These are phyloP conservation scores for Thraustochytrium sp. DNA, from an alignment of 352 stramenopile genomes.

Conservation along the genomic window DNA sequence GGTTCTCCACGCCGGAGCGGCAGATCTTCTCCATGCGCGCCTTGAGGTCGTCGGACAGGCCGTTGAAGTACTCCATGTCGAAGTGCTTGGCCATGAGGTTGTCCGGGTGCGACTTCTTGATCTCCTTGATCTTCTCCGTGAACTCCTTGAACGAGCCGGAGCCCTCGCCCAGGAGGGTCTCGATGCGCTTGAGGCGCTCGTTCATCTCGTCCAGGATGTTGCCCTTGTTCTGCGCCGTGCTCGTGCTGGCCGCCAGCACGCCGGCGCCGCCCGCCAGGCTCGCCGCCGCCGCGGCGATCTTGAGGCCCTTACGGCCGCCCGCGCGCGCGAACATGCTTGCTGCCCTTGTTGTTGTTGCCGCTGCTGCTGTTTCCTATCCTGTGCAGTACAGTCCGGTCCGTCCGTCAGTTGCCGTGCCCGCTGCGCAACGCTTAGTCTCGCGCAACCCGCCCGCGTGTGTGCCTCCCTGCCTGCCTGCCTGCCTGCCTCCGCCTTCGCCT, in stretches of 20 bases:
- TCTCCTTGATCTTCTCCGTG: constrained; percentile 32
- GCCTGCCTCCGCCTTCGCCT: too few species aligned
- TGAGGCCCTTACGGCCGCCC: neutral
- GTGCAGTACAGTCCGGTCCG: too few species aligned
- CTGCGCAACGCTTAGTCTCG: too few species aligned
- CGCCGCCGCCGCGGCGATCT: neutral
- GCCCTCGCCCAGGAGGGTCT: constrained; percentile 16
- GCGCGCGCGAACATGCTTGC: neutral
- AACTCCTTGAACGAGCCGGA: neutral
- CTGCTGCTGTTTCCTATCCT: neutral
- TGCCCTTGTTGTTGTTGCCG: neutral
- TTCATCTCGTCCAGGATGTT: constrained; percentile 44
- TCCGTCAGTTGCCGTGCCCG: too few species aligned
- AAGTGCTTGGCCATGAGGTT: constrained; percentile 55
- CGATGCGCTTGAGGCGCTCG: constrained; percentile 35
- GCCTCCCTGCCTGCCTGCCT: too few species aligned
- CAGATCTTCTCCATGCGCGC: constrained; percentile 51
- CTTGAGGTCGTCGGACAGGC: constrained; percentile 46
- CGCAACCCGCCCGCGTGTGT: too few species aligned
- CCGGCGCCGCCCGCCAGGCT: neutral
- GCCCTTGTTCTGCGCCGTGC: constrained; percentile 35
- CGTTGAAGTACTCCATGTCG: constrained; percentile 51
- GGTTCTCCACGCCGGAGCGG: constrained; percentile 51
- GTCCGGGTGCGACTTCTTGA: constrained; percentile 50
- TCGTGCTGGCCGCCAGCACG: neutral